phyloP scores from a whole-genome alignment of 345 rosid species.

The Citrus unshiu region DNA sequence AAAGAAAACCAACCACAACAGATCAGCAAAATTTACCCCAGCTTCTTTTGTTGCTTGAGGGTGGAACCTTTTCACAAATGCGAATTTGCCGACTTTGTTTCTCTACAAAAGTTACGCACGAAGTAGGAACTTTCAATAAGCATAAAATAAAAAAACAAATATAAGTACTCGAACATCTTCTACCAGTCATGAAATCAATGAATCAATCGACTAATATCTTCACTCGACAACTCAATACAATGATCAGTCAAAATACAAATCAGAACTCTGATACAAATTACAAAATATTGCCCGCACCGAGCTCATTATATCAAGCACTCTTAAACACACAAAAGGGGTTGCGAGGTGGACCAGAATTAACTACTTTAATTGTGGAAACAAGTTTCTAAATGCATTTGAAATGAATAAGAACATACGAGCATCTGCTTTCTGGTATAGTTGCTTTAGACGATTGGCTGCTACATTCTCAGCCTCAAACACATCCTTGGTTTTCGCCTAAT shows the following conservation, averaged over 20 bases:
- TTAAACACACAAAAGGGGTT: background rate
- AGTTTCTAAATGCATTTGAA: background rate
- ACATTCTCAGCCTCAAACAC: slow-evolving; percentile 42
- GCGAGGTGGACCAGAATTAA: background rate
- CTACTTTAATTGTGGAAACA: background rate
- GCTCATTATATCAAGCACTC: background rate
- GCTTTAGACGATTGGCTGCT: slow-evolving; percentile 46
- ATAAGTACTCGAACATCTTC: background rate
- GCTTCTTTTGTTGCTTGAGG: slow-evolving; percentile 65
- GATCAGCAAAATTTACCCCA: slow-evolving; percentile 34
- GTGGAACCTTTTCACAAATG: slow-evolving; percentile 77
- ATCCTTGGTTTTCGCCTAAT: slow-evolving; percentile 59
- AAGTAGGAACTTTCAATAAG: slow-evolving; percentile 15
- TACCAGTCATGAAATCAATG: background rate
- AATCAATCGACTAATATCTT: background rate
- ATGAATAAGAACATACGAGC: slow-evolving; percentile 48
- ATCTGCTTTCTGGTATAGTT: slow-evolving; percentile 66
- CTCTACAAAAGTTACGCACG: slow-evolving; percentile 34
- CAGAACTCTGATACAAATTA: background rate
- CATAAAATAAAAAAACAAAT: background rate
- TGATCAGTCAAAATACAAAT: background rate
- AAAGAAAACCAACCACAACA: background rate
- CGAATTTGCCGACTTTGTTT: slow-evolving; percentile 80
- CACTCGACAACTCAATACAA: background rate
- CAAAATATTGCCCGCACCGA: background rate